Evolutionary conservation across 1,284 basidiomycete genomes (phyloP), one percentile per base, ranked within the genome.

Genomic region (Leccinum subrobustum): DNA sequence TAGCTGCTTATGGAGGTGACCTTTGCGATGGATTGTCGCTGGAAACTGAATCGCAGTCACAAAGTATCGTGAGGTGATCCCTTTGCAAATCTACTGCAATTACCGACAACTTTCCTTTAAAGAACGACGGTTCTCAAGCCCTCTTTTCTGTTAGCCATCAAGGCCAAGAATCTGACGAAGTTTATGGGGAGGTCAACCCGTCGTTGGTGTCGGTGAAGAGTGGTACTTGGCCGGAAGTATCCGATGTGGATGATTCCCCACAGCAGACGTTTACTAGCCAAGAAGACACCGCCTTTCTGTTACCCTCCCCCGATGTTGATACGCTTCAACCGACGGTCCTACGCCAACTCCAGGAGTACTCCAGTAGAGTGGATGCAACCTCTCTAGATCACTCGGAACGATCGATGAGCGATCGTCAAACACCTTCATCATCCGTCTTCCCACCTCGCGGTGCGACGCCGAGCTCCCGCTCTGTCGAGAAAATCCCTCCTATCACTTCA

Each of bases 1-100:
- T 73, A 50, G 77, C 77, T 58, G 74, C 75, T 18, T 79, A 73
- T 52, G 78, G 77, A 9, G 77, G 77, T 44, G 80, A 79, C 60
- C 68, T 83, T 39, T 77, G 75, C 20, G 75, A 74, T 23, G 77
- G 75, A 23, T 63, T 81, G 37, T 74, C 78, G 11, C 63, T 72
- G 37, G 65, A 69, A 20, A 70, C 69, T 1, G 73, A 71, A 35
- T 79, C 81, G 8, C 78, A 79, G 51, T 70, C 74, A 51, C 78
- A 79, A 60, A 68, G 71, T 64, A 62, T 63, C 53, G 64, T 73
- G 54, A 70, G 69, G 58, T 62, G 33, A 57, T 66, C 60, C 54
- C 57, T 37, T 70, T 56, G 39, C 57, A 61, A 58, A 39, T 54
- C 47, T 35, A 18, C 44, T 27, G 5, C 42, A 55, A 58, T 60